Base-by-base conservation (phyloP, 495 filamentous ascomycete genomes). In the Penicillium dipodomyicola region DNA sequence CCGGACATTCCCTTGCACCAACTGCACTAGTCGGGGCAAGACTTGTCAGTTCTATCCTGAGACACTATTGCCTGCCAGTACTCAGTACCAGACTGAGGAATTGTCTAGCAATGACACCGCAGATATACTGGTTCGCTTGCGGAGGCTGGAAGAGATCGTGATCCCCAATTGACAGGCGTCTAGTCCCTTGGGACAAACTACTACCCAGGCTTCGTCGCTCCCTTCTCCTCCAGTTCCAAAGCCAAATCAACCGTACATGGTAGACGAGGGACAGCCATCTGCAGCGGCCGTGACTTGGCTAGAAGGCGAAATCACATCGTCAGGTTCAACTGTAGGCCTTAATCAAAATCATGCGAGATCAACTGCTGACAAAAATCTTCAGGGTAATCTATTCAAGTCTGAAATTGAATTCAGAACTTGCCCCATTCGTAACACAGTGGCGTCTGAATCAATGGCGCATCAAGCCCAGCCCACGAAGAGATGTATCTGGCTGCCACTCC, bases 1-100 rank as follows among this genome's bases (percentile, higher is more conserved):
- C 56, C 70, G 74, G 27, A 50, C 60, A 20, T 64, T 72, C 23
- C 76, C 76, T 8, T 79, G 75, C 53, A 62, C 67, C 2, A 78
- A 79, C 44, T 80, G 76, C 51, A 56, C 60, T 7, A 67, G 68
- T 35, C 72, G 75, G 8, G 67, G 65, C 0, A 65, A 77, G 14
- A 27, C 56, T 27, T 78, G 77, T 49, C 61, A 68, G 8, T 52
- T 65, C 14, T 60, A 68, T 43, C 32, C 46, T 15, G 20, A 54
- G n/a, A 15, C 30, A 11, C 7, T 53, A 14, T 25, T 61, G n/a
- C 39, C 60, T 25, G 22, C 20, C 9, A 54, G 41, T 35, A 35
- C 20, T 27, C 30, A 42, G 15, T 4, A 17, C 6, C 22, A 17
- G 11, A 15, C 41, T 8, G 49, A 40, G 10, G 22, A 56, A 19